These are phyloP conservation scores for Neurospora sublineolata DNA, from an alignment of 495 filamentous ascomycete species.

Conservation along the genomic window DNA sequence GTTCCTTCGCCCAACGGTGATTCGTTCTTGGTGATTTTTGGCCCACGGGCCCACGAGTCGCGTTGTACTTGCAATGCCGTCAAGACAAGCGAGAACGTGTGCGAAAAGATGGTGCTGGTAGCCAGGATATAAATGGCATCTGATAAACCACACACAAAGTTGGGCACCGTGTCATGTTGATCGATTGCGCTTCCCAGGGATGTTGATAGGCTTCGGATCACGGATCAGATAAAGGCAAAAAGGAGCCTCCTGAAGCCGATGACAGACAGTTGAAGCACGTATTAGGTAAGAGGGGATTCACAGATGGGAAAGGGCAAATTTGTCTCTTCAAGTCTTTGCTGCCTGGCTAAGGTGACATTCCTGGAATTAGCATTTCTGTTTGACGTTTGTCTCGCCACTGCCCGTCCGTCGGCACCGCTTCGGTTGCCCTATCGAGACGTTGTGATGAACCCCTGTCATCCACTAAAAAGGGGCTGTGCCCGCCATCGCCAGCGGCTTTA, in stretches of 20 bases:
- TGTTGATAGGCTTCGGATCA: neutral
- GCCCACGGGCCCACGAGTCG: neutral
- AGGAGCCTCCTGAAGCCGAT: neutral
- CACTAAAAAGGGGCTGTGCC: neutral
- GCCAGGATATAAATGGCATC: conserved; percentile 5
- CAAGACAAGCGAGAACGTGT: conserved; percentile 5
- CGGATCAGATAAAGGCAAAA: neutral
- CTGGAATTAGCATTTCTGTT: neutral
- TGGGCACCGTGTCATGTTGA: neutral
- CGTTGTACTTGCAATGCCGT: conserved; percentile 3
- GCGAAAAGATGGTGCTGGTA: conserved; percentile 6
- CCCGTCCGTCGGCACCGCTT: neutral
- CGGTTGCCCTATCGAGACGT: neutral
- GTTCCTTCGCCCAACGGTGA: neutral
- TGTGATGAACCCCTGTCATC: neutral
- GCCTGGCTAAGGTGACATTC: neutral
- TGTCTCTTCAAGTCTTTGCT: neutral
- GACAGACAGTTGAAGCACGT: neutral
- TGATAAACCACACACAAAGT: conserved; percentile 3
- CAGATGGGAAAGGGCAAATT: neutral
- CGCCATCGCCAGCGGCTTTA: neutral
- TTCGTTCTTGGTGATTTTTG: neutral
- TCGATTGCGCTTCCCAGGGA: neutral
- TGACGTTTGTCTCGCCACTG: neutral
- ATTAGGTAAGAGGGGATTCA: neutral